Percentiles rank a stretch among this genome's conserved stretches.
These are phyloP conservation scores for Karstenula rhodostoma DNA, from an alignment of 2,329 filamentous ascomycete genomes.

Conservation along the genomic window DNA sequence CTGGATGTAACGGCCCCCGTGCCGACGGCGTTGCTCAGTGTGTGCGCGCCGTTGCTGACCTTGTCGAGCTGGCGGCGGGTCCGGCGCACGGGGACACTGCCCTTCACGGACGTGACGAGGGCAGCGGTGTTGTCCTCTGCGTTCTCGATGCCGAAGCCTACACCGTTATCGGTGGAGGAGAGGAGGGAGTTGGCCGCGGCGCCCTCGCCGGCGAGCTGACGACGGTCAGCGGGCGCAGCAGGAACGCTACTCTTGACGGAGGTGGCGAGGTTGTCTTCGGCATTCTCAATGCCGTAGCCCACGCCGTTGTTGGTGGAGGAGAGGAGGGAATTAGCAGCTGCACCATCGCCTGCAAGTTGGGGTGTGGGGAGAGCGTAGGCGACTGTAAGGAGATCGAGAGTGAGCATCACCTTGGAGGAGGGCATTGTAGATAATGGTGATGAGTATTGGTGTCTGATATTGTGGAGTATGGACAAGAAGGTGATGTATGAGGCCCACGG, in stretches of 20 bases:
- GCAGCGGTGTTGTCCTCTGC: not conserved
- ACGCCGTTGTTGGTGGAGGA: constrained; percentile 1
- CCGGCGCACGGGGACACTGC: not conserved
- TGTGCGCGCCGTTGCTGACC: not conserved
- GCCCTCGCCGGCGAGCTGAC: not conserved
- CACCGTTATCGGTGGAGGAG: constrained; percentile 2
- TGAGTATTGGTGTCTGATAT: too few species aligned
- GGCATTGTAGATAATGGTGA: not conserved
- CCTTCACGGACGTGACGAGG: not conserved
- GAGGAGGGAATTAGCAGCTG: not conserved
- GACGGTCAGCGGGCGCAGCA: too few species aligned
- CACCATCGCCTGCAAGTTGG: not conserved
- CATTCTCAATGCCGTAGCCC: not conserved
- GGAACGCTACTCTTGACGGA: not conserved
- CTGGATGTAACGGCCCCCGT: not conserved
- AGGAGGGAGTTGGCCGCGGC: not conserved
- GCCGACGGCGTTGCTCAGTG: not conserved
- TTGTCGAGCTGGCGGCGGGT: not conserved
- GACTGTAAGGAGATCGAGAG: not conserved
- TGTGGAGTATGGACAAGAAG: too few species aligned
- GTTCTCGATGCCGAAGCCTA: not conserved
- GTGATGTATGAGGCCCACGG: too few species aligned
- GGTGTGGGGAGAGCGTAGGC: constrained; percentile 1
- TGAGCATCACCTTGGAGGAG: not conserved
- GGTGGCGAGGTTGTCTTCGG: not conserved